Percentiles rank a stretch among this genome's conserved stretches.
Evolutionary conservation across 2,329 filamentous ascomycete species (phyloP).

Genomic region (Corynespora cassiicola): DNA sequence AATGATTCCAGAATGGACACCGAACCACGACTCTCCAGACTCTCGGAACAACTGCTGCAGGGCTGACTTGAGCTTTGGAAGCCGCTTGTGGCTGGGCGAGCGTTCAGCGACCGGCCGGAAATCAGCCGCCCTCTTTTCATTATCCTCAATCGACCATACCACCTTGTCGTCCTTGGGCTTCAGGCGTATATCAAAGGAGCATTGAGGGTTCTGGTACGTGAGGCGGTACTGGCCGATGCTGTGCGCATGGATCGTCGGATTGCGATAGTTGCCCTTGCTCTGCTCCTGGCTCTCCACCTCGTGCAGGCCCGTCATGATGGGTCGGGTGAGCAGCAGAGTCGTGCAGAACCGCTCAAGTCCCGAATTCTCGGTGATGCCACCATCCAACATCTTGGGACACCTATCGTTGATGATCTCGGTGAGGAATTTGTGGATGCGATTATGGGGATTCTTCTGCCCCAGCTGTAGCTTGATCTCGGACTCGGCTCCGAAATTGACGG

Average conservation of each 20-base stretch:
- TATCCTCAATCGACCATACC: slow-evolving; percentile 48
- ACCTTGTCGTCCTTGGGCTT: slow-evolving; percentile 38
- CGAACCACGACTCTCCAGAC: slow-evolving; percentile 44
- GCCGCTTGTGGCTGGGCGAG: slow-evolving; percentile 29
- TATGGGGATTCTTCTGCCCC: slow-evolving; percentile 70
- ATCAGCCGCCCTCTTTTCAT: slow-evolving; percentile 28
- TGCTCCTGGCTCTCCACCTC: slow-evolving; percentile 61
- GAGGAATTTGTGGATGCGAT: slow-evolving; percentile 67
- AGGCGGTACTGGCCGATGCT: slow-evolving; percentile 45
- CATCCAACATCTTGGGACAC: slow-evolving; percentile 60
- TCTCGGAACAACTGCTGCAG: slow-evolving; percentile 41
- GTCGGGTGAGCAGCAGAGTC: slow-evolving; percentile 66
- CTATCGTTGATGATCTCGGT: slow-evolving; percentile 64
- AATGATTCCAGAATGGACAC: slow-evolving; percentile 45
- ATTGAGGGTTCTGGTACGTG: slow-evolving; percentile 48
- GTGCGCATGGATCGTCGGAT: slow-evolving; percentile 43
- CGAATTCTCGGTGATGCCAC: slow-evolving; percentile 58
- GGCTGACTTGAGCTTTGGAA: slow-evolving; percentile 36
- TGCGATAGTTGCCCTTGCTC: slow-evolving; percentile 26
- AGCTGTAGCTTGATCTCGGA: slow-evolving; percentile 63
- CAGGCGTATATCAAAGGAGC: slow-evolving; percentile 46
- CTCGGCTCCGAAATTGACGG: slow-evolving; percentile 61
- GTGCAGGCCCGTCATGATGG: slow-evolving; percentile 68
- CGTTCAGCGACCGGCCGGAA: slow-evolving; percentile 32
- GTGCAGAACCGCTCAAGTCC: slow-evolving; percentile 64